These are phyloP conservation scores for Chaetomium tenue DNA, from an alignment of 495 filamentous ascomycete genomes.

Conservation along the genomic window DNA sequence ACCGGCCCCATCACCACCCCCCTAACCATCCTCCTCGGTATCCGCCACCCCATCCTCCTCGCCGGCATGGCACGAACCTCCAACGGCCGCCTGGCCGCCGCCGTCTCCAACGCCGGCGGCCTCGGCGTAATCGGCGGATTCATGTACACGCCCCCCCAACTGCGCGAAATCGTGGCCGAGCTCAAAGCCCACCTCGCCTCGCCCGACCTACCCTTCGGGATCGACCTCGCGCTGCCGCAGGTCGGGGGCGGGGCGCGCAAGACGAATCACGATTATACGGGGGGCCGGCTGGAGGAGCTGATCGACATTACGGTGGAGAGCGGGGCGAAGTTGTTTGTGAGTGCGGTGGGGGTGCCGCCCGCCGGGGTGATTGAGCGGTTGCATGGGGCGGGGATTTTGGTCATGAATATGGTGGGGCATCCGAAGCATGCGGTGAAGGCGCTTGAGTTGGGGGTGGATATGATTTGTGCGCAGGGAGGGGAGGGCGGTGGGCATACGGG, in stretches of 20 bases:
- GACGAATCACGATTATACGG: constrained; percentile 91
- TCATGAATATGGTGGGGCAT: constrained; percentile 96
- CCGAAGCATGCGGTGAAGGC: constrained; percentile 87
- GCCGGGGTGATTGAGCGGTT: constrained; percentile 63
- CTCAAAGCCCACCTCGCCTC: constrained; percentile 66
- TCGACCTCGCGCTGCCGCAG: constrained; percentile 84
- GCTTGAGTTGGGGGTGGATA: constrained; percentile 73
- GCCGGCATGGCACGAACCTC: constrained; percentile 87
- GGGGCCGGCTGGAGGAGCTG: constrained; percentile 76
- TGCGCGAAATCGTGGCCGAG: constrained; percentile 76
- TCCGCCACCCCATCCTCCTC: constrained; percentile 68
- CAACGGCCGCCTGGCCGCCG: constrained; percentile 73
- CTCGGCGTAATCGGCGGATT: constrained; percentile 83
- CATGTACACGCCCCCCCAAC: constrained; percentile 76
- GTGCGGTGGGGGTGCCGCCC: constrained; percentile 79
- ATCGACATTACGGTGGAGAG: constrained; percentile 76
- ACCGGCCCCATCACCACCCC: constrained; percentile 65
- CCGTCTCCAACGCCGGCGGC: constrained; percentile 83
- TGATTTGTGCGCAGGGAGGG: constrained; percentile 79
- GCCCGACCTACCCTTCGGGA: constrained; percentile 72
- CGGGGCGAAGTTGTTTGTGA: constrained; percentile 77
- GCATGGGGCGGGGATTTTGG: constrained; percentile 69
- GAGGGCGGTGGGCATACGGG: constrained; percentile 81
- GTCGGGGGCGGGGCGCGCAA: constrained; percentile 73
- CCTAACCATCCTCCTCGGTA: constrained; percentile 13